These are phyloP conservation scores for Cadophora sp. DNA, from an alignment of 2,329 filamentous ascomycete species.

Conservation along the genomic window DNA sequence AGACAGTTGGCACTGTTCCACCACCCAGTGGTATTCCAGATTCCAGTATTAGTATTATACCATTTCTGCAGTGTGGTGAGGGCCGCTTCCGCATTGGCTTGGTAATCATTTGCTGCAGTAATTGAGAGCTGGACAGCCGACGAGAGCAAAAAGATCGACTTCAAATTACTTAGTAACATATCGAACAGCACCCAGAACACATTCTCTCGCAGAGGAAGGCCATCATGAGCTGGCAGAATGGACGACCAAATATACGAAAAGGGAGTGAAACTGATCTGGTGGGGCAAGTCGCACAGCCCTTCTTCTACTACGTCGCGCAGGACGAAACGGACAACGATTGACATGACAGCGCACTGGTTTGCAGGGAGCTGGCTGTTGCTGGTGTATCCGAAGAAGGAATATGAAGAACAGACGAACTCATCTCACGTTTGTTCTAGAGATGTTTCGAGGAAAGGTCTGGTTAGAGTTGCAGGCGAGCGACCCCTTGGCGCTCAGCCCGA, in stretches of 20 bases:
- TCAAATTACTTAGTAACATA: constrained; percentile 24
- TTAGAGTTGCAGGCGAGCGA: not conserved
- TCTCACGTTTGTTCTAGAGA: constrained; percentile 15
- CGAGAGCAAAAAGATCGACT: constrained; percentile 20
- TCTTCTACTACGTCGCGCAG: constrained; percentile 8
- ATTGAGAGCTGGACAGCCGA: constrained; percentile 15
- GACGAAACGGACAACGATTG: constrained; percentile 29
- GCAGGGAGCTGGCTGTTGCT: constrained; percentile 8
- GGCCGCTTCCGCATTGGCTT: constrained; percentile 42
- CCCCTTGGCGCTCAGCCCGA: not conserved
- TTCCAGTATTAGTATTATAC: constrained; percentile 65
- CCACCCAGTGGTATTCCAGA: constrained; percentile 72
- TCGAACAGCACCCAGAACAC: constrained; percentile 8
- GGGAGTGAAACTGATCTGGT: constrained; percentile 21
- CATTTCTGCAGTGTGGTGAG: constrained; percentile 61
- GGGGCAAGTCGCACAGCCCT: constrained; percentile 28
- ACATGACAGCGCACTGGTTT: constrained; percentile 18
- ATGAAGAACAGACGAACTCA: constrained; percentile 22
- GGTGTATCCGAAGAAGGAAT: constrained; percentile 18
- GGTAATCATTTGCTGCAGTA: constrained; percentile 26
- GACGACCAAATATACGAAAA: constrained; percentile 26
- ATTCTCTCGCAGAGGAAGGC: not conserved
- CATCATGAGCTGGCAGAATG: constrained; percentile 7
- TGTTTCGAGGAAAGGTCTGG: constrained; percentile 3
- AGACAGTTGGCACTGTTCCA: constrained; percentile 76